Evolutionary conservation across 164 flowering plant genomes (phyloP), one percentile per base, ranked within the genome.

Genomic region (Vitis amurensis): DNA sequence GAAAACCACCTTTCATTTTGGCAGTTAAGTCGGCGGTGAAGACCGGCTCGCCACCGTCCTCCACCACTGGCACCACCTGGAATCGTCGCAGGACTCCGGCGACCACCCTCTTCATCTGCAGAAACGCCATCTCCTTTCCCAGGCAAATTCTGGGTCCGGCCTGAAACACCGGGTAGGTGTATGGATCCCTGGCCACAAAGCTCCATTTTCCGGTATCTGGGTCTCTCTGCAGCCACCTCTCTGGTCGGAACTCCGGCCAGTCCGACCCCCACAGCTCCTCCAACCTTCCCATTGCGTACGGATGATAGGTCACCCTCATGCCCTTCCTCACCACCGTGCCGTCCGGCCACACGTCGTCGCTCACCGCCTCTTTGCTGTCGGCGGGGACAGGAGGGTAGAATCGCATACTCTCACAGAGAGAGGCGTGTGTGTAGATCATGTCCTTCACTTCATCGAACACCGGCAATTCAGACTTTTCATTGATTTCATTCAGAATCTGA

Each of bases 261-360:
- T 85, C 85, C 3, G 49, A 1, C 4, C 91, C 91, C 89, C 91
- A 87, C 9, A 87, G 4, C 14, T 30, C 47, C 74, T 77, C 80
- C 76, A 76, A 61, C 72, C 89, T 75, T 50, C 91, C 88, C 90
- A 89, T 87, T 3, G 90, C 88, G 60, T 89, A 85, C 0, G 86
- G 84, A 74, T 74, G 78, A 68, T 84, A 87, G 4, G 76, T 47
- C 59, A 89, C 82, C 13, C 71, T 57, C 71, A 8, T 71, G 3
- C 87, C 90, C 68, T 82, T 85, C 75, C 72, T 81, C 67, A 85
- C 85, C 31, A 29, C 61, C 11, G 82, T 81, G 30, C 91, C 93
- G 49, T 83, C 86, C n/a, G 93, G 93, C 71, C 83, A 69, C 11
- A 83, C 73, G 62, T 89, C 90, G 44, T 83, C 90, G 0, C 12